A percentile compares a stretch with the other conserved stretches of the same genome.
These are phyloP conservation scores for Boletus rubroflammeus DNA, from an alignment of 768 basidiomycete species.

Conservation along the genomic window DNA sequence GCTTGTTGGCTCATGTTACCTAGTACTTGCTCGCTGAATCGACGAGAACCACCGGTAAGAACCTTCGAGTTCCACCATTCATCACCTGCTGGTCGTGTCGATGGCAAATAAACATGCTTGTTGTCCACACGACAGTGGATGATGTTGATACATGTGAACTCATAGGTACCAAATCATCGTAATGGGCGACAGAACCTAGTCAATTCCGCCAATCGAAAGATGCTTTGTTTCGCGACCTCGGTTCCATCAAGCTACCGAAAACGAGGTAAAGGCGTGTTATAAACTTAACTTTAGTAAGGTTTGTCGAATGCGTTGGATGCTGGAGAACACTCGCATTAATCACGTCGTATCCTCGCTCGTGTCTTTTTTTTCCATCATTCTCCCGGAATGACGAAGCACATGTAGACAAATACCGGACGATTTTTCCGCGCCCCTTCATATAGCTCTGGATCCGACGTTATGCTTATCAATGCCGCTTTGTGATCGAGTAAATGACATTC, in stretches of 20 bases:
- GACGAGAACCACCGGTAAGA: background rate
- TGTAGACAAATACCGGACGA: background rate
- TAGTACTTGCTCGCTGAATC: background rate
- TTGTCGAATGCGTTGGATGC: background rate
- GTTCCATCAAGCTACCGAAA: slow-evolving; percentile 19
- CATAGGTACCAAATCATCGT: background rate
- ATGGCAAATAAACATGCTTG: background rate
- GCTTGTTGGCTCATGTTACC: background rate
- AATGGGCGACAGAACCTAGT: background rate
- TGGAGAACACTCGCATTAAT: slow-evolving; percentile 2
- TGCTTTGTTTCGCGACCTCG: slow-evolving; percentile 6
- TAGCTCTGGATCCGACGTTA: background rate
- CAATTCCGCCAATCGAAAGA: background rate
- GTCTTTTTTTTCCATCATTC: background rate
- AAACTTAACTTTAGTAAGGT: slow-evolving; percentile 18
- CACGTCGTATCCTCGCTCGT: background rate
- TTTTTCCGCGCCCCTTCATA: background rate
- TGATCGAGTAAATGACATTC: slow-evolving; percentile 7
- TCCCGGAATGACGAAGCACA: background rate
- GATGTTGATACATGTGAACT: background rate
- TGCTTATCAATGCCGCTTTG: slow-evolving; percentile 3
- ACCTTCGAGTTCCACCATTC: background rate
- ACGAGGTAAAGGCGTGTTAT: slow-evolving; percentile 22
- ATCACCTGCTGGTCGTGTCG: background rate
- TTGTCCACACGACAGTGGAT: background rate